These are phyloP conservation scores for Mycosphaerella sp. DNA, from an alignment of 2,329 filamentous ascomycete genomes.

Conservation along the genomic window DNA sequence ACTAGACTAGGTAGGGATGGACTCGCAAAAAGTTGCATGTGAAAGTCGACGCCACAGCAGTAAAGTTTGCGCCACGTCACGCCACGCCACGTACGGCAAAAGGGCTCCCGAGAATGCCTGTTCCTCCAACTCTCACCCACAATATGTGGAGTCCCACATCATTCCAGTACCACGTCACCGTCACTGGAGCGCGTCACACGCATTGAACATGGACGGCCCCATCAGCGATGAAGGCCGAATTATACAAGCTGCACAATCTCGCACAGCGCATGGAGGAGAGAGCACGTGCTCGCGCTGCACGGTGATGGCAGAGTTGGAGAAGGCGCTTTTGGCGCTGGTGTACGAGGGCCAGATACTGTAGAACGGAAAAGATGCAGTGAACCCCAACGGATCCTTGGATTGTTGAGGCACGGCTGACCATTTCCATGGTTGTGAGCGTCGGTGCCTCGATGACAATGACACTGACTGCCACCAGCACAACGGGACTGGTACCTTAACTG, in stretches of 20 bases:
- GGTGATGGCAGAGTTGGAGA: neutral
- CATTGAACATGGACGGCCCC: neutral
- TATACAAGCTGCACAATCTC: neutral
- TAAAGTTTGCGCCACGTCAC: too few species aligned
- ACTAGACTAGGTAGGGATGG: too few species aligned
- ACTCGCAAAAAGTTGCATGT: neutral
- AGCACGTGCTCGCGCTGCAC: neutral
- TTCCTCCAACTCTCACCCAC: neutral
- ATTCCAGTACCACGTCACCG: neutral
- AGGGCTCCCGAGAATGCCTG: neutral
- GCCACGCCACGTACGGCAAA: neutral
- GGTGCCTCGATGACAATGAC: neutral
- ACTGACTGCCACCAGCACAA: neutral
- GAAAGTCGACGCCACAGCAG: neutral
- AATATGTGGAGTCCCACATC: neutral
- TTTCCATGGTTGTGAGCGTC: slow-evolving; percentile 1
- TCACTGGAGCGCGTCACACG: slow-evolving; percentile 4
- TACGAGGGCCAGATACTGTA: neutral
- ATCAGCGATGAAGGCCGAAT: neutral
- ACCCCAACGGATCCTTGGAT: slow-evolving; percentile 1
- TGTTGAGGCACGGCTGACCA: slow-evolving; percentile 4
- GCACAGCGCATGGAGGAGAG: neutral
- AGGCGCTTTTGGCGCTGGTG: neutral
- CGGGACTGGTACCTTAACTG: neutral
- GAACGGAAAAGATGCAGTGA: slow-evolving; percentile 4